Percentiles rank a stretch among this genome's conserved stretches.
phyloP scores from a whole-genome alignment of 1,284 basidiomycete species.

The Malassezia restricta region DNA sequence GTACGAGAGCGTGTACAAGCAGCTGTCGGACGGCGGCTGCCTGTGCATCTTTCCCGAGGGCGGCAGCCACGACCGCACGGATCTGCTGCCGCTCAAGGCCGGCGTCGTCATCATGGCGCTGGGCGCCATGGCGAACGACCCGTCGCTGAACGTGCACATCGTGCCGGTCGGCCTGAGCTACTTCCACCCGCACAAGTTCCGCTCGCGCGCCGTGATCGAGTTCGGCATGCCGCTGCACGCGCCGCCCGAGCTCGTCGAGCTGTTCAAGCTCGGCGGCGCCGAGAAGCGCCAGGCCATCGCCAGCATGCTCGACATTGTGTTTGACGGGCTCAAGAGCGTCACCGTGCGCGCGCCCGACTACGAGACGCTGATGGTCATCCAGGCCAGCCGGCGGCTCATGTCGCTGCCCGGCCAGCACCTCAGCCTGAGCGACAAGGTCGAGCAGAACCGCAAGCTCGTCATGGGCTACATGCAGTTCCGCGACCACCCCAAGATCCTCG shows the following conservation, averaged over 20 bases:
- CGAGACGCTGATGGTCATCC: conserved; percentile 94
- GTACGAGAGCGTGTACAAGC: conserved; percentile 85
- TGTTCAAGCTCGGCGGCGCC: conserved; percentile 78
- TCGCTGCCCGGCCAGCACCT: conserved; percentile 87
- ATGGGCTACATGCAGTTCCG: conserved; percentile 86
- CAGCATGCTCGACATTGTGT: conserved; percentile 80
- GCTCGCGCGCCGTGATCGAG: conserved; percentile 63
- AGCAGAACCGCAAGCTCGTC: conserved; percentile 85
- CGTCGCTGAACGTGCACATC: conserved; percentile 37
- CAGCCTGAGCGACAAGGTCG: conserved; percentile 89
- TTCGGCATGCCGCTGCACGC: conserved; percentile 87
- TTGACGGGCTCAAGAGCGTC: conserved; percentile 91
- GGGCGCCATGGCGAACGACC: conserved; percentile 45
- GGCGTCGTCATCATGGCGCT: conserved; percentile 47
- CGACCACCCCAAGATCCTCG: conserved; percentile 77
- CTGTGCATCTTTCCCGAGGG: conserved; percentile 49
- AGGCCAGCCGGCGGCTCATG: conserved; percentile 87
- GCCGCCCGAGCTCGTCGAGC: conserved; percentile 67
- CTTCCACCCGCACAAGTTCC: conserved; percentile 47
- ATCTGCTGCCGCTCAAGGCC: conserved; percentile 43
- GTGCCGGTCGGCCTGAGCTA: conserved; percentile 45
- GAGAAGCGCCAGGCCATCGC: conserved; percentile 82
- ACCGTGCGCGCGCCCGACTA: conserved; percentile 93
- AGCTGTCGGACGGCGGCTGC: conserved; percentile 70
- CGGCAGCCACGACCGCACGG: conserved; percentile 45